phyloP scores from a whole-genome alignment of 345 rosid species.

The Angophora floribunda region DNA sequence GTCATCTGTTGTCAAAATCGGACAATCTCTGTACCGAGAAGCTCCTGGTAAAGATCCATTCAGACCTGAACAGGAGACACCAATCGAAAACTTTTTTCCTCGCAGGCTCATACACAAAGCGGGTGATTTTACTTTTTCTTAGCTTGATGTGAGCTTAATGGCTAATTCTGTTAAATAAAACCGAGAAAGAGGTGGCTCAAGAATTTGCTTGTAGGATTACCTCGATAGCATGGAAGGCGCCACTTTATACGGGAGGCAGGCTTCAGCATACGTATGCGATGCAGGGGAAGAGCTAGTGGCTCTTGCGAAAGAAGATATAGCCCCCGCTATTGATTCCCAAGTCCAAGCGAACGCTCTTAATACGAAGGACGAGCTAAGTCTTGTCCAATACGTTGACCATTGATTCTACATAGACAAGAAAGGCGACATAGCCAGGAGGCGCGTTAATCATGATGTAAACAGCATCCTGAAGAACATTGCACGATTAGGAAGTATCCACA shows the following conservation, averaged over 20 bases:
- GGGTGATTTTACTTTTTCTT: conserved; percentile 29
- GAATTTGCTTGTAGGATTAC: conserved; percentile 51
- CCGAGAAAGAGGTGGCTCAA: background rate
- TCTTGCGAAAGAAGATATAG: conserved; percentile 51
- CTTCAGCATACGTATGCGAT: conserved; percentile 75
- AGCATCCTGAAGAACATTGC: background rate
- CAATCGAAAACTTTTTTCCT: conserved; percentile 85
- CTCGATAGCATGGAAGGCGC: conserved; percentile 99
- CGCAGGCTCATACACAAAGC: conserved; percentile 92
- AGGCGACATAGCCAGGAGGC: background rate
- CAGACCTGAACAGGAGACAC: conserved; percentile 95
- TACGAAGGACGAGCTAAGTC: conserved; percentile 53
- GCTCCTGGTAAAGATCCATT: conserved; percentile 96
- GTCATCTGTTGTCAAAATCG: conserved; percentile 96
- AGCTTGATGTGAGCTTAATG: background rate
- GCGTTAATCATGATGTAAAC: background rate
- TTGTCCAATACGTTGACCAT: conserved; percentile 22
- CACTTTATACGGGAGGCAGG: conserved; percentile 86
- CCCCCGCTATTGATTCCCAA: conserved; percentile 21
- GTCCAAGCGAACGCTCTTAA: conserved; percentile 2
- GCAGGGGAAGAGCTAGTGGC: conserved; percentile 76
- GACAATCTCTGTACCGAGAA: conserved; percentile 90
- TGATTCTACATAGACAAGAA: background rate
- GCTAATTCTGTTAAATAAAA: background rate
- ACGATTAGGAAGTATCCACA: background rate